These are phyloP conservation scores for Aspergillus wentii DNA, from an alignment of 495 filamentous ascomycete species.

Conservation along the genomic window DNA sequence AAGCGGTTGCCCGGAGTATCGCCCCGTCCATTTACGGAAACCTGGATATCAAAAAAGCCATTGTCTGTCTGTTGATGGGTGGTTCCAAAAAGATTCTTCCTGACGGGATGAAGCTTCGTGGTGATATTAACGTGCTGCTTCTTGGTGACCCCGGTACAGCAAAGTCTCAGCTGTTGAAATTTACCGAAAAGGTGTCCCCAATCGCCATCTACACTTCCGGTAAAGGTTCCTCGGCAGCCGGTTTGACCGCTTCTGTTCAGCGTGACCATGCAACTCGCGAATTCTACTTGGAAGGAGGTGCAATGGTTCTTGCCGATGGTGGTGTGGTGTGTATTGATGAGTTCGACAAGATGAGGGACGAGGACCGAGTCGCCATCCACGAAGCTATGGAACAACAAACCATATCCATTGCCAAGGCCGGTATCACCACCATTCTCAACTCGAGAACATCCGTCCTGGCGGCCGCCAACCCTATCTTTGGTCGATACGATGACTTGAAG, in stretches of 20 bases:
- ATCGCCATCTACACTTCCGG: slow-evolving; percentile 99
- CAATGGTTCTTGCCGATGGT: slow-evolving; percentile 97
- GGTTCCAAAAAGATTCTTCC: slow-evolving; percentile 98
- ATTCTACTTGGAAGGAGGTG: slow-evolving; percentile 97
- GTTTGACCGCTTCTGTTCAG: slow-evolving; percentile 97
- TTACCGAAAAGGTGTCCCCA: slow-evolving; percentile 93
- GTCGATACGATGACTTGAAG: slow-evolving; percentile 97
- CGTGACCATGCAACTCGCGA: slow-evolving; percentile 87
- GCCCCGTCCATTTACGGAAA: slow-evolving; percentile 98
- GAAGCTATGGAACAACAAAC: slow-evolving; percentile 99
- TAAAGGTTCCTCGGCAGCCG: slow-evolving; percentile 96
- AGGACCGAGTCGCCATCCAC: slow-evolving; percentile 97
- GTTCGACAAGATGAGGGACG: slow-evolving; percentile 99
- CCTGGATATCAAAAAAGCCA: slow-evolving; percentile 96
- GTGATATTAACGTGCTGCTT: slow-evolving; percentile 97
- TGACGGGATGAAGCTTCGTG: slow-evolving; percentile 96
- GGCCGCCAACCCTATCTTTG: slow-evolving; percentile 96
- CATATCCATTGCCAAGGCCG: slow-evolving; percentile 98
- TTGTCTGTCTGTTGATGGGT: slow-evolving; percentile 89
- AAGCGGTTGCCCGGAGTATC: slow-evolving; percentile 84
- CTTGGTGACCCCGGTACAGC: slow-evolving; percentile 98
- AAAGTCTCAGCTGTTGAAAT: slow-evolving; percentile 96
- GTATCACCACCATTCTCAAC: slow-evolving; percentile 98
- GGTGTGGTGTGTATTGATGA: slow-evolving; percentile 99
- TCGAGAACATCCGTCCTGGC: slow-evolving; percentile 92